Evolutionary conservation across 176 grass and related monocot genomes (phyloP), one percentile per base, ranked within the genome.

Genomic region (Guadua angustifolia): DNA sequence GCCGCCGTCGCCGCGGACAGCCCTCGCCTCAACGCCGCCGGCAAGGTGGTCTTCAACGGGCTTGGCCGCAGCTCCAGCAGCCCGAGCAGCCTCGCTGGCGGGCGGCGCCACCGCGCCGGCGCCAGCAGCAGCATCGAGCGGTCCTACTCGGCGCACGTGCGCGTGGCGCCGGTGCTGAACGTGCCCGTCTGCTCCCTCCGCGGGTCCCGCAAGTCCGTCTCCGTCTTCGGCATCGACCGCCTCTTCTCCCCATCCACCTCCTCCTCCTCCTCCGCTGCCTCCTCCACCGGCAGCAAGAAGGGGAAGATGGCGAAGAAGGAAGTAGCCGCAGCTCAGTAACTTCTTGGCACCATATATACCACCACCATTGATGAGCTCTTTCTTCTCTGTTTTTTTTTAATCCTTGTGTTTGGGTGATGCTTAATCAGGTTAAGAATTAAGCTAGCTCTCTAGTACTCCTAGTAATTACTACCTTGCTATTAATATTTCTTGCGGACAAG

Each of bases 71-170:
- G 91, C 89, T 95, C 95, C 8, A 98, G 95, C 89, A 98, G 87
- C 60, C 95, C 95, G 0, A 89, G 95, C 68, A 98, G 91, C 86
- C 94, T 95, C 7, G 86, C 85, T 1, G 95, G 95, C 36, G 90
- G 95, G 0, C 86, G 92, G 1, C 87, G 92, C 49, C 74, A 73
- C 78, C 57, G 83, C 62, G 14, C 74, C 21, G 85, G 94, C 0
- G 88, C 13, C 18, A 77, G 92, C 19, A 62, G 79, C 46, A 69
- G 77, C 36, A 91, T 98, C 59, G 95, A 95, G 87, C 87, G 95
- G 9, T 98, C 95, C 7, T 98, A 98, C 87, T 98, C 95, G 2
- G 95, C 93, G 66, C 94, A 95, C 89, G 92, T 98, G 39, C 84
- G 92, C 82, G 84, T 98, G 10, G 87, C 91, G 5, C 93, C 95